These are phyloP conservation scores for Kluyveromyces dobzhanskii DNA, from an alignment of 805 yeast species.

Conservation along the genomic window DNA sequence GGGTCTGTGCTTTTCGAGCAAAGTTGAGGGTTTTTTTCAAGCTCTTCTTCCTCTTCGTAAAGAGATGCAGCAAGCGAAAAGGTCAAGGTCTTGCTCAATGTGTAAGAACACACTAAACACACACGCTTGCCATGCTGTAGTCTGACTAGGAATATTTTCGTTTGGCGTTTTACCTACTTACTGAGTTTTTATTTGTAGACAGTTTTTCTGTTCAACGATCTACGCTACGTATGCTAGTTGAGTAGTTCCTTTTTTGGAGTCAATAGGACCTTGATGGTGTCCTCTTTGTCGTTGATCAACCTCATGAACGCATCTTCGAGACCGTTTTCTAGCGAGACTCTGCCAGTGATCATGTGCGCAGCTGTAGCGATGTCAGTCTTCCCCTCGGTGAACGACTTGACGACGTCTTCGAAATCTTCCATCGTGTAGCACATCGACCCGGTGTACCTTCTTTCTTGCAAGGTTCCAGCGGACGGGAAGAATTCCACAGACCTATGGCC, in stretches of 20 bases:
- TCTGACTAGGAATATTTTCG: no score
- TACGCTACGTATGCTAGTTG: no score
- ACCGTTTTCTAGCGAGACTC: constrained; percentile 40
- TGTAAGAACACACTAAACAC: no score
- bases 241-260: constrained; percentile 32
- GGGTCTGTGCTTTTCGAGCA: no score
- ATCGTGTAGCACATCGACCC: constrained; percentile 58
- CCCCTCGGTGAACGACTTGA: constrained; percentile 41
- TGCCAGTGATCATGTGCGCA: constrained; percentile 44
- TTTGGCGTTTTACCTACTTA: no score
- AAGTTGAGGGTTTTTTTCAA: no score
- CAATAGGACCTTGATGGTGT: constrained; percentile 45
- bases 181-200: no score
- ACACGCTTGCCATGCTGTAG: no score
- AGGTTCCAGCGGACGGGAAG: constrained; percentile 47
- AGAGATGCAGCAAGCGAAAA: no score
- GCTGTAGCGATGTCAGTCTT: constrained; percentile 37
- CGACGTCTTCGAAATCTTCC: constrained; percentile 49
- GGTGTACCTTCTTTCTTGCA: constrained; percentile 44
- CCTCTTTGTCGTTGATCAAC: constrained; percentile 43
- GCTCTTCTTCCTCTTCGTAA: no score
- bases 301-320: constrained; percentile 46
- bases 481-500: constrained; percentile 40
- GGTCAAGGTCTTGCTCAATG: no score
- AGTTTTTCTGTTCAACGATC: no score